Base-by-base conservation (phyloP, 306 rosid species). In the Vigna nakashimae region DNA sequence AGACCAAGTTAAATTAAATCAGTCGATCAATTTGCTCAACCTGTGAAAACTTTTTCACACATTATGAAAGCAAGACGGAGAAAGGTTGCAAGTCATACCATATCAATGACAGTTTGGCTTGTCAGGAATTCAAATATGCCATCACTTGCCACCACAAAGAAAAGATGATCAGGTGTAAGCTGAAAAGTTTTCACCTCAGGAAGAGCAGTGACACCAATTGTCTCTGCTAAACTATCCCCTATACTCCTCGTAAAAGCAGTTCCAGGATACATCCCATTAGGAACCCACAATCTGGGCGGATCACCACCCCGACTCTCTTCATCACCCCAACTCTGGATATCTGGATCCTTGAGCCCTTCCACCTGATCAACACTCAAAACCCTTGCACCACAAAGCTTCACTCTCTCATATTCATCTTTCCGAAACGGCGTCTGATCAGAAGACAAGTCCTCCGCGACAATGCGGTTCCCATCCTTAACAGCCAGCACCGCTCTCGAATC, bases 341-440 rank as follows among this genome's bases (percentile, higher is more conserved):
- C 79, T 0, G 97, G 96, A 86, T 93, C 98, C 90, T 86, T 89
- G 24, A 76, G 77, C 84, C 98, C 98, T 68, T 93, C 98, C 84
- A 93, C 92, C 52, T 93, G 98, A 86, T 93, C 98, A 84, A 91
- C 97, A 71, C 90, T 93, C 88, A 93, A 73, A 67, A 93, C 97
- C 87, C 94, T 86, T 2, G 98, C 98, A 36, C 98, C 98, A 49
- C 89, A 87, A 2, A 76, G 94, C 84, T 85, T 93, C 78, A 93
- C 98, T 71, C 98, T 88, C 84, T 89, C 93, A 69, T 69, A 93
- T 77, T 93, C 98, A 78, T 93, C 98, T 64, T 84, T 88, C 82
- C 98, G 74, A 80, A 91, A 93, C 0, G 98, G 98, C 0, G 98
- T 93, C 79, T 93, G 98, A 81, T 93, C 98, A 69, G 10, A 34